phyloP scores from a whole-genome alignment of 441 rosid species.

The Gossypium gossypioides region DNA sequence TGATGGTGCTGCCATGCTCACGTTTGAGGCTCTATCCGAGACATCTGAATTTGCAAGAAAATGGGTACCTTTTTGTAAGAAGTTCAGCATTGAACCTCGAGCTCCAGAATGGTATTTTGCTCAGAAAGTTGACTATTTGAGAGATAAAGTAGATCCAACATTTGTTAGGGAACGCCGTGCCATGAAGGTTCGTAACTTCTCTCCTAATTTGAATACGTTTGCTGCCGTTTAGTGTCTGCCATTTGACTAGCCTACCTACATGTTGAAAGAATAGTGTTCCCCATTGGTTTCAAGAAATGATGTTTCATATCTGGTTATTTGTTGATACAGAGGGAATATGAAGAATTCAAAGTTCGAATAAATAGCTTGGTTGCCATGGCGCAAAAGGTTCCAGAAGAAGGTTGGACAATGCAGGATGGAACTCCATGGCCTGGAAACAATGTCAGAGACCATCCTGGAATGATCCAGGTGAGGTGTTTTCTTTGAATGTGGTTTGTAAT shows the following conservation, averaged over 20 bases:
- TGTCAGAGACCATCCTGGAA: conserved; percentile 91
- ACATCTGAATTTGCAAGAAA: conserved; percentile 89
- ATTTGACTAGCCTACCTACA: background rate
- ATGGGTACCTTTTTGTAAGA: conserved; percentile 97
- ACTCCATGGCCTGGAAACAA: conserved; percentile 96
- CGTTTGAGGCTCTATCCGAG: conserved; percentile 92
- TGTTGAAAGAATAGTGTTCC: background rate
- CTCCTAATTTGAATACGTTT: background rate
- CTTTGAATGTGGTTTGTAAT: background rate
- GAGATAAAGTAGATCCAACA: conserved; percentile 65
- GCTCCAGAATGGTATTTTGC: conserved; percentile 96
- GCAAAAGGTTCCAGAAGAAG: conserved; percentile 92
- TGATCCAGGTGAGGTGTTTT: conserved; percentile 73
- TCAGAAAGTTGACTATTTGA: conserved; percentile 77
- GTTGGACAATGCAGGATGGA: conserved; percentile 99
- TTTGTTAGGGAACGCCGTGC: conserved; percentile 78
- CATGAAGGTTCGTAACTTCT: conserved; percentile 58
- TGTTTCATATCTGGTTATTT: background rate
- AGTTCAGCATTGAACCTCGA: conserved; percentile 72
- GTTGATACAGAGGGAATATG: conserved; percentile 76
- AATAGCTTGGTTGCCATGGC: conserved; percentile 79
- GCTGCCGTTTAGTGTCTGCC: background rate
- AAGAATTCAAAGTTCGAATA: conserved; percentile 76
- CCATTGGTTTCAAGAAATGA: conserved; percentile 8
- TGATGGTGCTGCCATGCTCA: conserved; percentile 98